phyloP scores from a whole-genome alignment of 768 basidiomycete species.

The Symmetrospora coprosmae region DNA sequence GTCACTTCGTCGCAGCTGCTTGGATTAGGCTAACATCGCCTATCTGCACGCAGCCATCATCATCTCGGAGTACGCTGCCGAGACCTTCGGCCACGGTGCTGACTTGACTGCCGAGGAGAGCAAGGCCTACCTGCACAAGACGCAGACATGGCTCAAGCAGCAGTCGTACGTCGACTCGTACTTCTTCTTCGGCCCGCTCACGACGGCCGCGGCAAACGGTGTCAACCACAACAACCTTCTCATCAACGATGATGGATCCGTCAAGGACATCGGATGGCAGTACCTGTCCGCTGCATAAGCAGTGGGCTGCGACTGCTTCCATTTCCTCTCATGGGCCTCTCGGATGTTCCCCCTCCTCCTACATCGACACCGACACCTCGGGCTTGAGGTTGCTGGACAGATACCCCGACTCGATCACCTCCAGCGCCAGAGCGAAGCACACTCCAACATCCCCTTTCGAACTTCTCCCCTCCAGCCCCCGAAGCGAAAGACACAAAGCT shows the following conservation, averaged over 20 bases:
- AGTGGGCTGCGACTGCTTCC: background rate
- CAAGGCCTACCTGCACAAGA: constrained; percentile 1
- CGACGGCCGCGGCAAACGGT: background rate
- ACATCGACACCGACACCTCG: too few relatives aligned
- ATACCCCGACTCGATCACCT: too few relatives aligned
- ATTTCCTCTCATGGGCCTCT: background rate
- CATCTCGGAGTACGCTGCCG: constrained; percentile 17
- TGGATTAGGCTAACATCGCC: too few relatives aligned
- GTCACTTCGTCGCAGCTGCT: too few relatives aligned
- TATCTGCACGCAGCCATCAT: too few relatives aligned
- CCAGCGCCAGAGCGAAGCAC: too few relatives aligned
- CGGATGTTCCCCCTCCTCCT: too few relatives aligned
- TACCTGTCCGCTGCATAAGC: constrained; percentile 9
- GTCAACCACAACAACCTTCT: constrained; percentile 7
- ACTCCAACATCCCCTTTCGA: too few relatives aligned
- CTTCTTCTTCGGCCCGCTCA: constrained; percentile 20
- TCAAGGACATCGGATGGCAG: constrained; percentile 8
- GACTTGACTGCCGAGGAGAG: background rate
- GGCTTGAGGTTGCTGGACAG: too few relatives aligned
- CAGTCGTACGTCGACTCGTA: constrained; percentile 8
- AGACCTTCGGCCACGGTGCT: constrained; percentile 17
- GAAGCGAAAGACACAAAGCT: too few relatives aligned
- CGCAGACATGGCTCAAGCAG: constrained; percentile 11
- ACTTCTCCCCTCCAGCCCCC: too few relatives aligned
- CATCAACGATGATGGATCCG: constrained; percentile 5